Evolutionary conservation across 2,329 filamentous ascomycete genomes (phyloP).

Genomic region (Sporothrix luriei): DNA sequence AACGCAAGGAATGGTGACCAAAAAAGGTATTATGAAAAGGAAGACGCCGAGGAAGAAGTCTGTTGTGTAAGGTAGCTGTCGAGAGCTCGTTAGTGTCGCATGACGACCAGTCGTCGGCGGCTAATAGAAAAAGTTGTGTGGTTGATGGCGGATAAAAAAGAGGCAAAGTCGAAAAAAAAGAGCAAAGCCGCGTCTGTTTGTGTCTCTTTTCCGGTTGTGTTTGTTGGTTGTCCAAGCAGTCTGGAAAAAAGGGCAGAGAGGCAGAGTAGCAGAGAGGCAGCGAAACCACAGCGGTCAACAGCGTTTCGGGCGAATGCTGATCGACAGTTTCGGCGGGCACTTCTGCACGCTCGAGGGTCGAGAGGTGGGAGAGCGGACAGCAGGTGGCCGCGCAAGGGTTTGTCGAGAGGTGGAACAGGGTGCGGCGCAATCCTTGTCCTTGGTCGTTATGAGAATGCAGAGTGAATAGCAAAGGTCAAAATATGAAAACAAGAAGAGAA

Average conservation of each 20-base stretch:
- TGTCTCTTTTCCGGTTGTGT: background rate
- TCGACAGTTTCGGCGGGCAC: slow-evolving; percentile 46
- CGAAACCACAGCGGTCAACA: slow-evolving; percentile 28
- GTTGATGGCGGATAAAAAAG: slow-evolving; percentile 20
- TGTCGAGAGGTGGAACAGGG: slow-evolving; percentile 9
- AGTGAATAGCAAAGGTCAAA: background rate
- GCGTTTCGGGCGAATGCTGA: slow-evolving; percentile 47
- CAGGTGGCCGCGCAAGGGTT: slow-evolving; percentile 10
- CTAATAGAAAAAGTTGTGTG: slow-evolving; percentile 18
- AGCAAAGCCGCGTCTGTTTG: background rate
- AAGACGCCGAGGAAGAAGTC: slow-evolving; percentile 16
- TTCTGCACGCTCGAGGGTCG: slow-evolving; percentile 29
- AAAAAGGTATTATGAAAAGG: background rate
- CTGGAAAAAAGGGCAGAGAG: background rate
- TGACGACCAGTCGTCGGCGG: slow-evolving; percentile 35
- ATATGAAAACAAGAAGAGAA: slow-evolving; percentile 2
- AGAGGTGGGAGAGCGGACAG: slow-evolving; percentile 3
- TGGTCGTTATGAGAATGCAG: background rate
- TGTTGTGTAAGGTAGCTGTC: slow-evolving; percentile 18
- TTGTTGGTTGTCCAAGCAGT: slow-evolving; percentile 9
- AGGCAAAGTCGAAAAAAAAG: slow-evolving; percentile 27
- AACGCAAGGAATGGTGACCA: background rate
- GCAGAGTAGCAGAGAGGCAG: background rate
- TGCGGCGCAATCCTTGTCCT: slow-evolving; percentile 20
- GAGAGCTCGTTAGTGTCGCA: slow-evolving; percentile 29